Percentiles rank a stretch among this genome's conserved stretches.
phyloP scores from a whole-genome alignment of 441 rosid genomes.

The Cnidoscolus chayamansa region DNA sequence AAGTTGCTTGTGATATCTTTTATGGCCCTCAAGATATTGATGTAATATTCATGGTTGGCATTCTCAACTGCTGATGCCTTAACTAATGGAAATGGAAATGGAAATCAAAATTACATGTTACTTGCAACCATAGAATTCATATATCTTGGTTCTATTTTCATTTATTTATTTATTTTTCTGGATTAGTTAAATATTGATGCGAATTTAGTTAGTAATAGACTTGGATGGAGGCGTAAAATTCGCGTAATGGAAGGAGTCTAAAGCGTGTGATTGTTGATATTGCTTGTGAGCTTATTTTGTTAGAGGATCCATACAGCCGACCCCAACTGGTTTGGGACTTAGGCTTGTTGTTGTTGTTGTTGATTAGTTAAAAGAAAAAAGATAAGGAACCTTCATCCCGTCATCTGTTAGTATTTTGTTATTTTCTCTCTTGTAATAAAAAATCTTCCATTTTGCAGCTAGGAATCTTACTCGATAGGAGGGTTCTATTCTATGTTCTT shows the following conservation, averaged over 20 bases:
- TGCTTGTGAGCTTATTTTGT: too few species aligned
- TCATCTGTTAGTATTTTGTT: not conserved
- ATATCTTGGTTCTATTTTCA: not conserved
- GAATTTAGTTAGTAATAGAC: too few species aligned
- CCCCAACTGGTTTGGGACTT: too few species aligned
- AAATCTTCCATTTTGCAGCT: conserved; percentile 49
- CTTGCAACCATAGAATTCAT: not conserved
- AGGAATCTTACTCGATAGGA: conserved; percentile 72
- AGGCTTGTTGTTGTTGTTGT: too few species aligned
- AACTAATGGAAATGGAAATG: not conserved
- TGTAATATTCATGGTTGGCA: not conserved
- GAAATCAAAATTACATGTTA: not conserved
- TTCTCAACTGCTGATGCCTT: not conserved
- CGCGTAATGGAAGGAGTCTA: too few species aligned
- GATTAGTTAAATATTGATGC: not conserved
- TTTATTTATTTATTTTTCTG: conserved; percentile 10
- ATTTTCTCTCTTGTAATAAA: not conserved
- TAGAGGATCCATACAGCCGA: too few species aligned
- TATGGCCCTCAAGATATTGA: not conserved
- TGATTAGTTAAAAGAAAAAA: too few species aligned
- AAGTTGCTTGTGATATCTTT: not conserved
- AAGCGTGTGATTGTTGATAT: too few species aligned
- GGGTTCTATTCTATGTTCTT: conserved; percentile 56
- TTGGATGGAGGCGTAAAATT: too few species aligned
- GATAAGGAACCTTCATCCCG: not conserved